These are phyloP conservation scores for Curvularia verruculosa DNA, from an alignment of 2,329 filamentous ascomycete species.

Conservation along the genomic window DNA sequence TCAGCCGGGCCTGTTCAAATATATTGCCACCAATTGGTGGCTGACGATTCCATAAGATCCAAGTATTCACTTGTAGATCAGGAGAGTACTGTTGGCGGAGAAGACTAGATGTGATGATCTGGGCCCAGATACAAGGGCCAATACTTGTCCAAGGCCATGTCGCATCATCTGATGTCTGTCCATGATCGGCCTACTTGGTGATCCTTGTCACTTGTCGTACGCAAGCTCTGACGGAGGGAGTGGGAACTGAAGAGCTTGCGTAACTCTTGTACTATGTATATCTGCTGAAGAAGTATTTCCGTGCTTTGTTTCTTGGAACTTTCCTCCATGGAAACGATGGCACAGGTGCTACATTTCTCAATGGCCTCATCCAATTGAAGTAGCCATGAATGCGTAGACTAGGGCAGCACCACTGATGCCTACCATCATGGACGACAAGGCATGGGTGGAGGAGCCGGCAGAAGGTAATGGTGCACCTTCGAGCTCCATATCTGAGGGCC, in stretches of 20 bases:
- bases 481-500: slow-evolving; percentile 22
- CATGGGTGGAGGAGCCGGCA: slow-evolving; percentile 17
- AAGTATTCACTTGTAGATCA: not conserved
- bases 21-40: not conserved
- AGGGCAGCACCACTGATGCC: slow-evolving; percentile 11
- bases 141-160: not conserved
- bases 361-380: slow-evolving; percentile 20
- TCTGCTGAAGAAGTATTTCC: not conserved
- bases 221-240: not conserved
- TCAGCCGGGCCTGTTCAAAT: not conserved
- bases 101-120: not conserved
- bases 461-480: slow-evolving; percentile 31
- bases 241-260: not conserved
- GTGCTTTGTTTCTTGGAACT: not conserved
- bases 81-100: not conserved
- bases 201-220: not conserved
- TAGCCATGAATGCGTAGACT: slow-evolving; percentile 14
- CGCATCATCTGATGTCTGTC: not conserved
- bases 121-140: not conserved
- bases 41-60: not conserved
- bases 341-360: not conserved
- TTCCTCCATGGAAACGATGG: not conserved
- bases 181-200: not conserved
- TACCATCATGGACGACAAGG: slow-evolving; percentile 9
- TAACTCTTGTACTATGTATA: not conserved